phyloP scores from a whole-genome alignment of 202 grass and related monocot species.

The Digitaria exilis region DNA sequence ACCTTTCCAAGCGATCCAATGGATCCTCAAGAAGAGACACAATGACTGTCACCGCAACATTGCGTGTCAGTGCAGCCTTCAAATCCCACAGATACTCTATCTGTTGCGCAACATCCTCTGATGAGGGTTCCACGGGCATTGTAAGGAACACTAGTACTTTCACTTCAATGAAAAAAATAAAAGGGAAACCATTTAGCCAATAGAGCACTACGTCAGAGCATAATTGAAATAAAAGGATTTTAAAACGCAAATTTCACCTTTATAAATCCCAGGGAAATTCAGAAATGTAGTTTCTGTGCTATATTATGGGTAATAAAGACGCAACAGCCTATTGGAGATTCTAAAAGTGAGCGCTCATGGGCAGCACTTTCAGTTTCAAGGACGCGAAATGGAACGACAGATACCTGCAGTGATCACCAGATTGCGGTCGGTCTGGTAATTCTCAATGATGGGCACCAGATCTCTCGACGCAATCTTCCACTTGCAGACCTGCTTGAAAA shows the following conservation, averaged over 20 bases:
- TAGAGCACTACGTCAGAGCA: not conserved
- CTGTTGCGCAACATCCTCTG: slow-evolving; percentile 75
- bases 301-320: not conserved
- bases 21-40: slow-evolving; percentile 94
- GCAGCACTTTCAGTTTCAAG: not conserved
- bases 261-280: not conserved
- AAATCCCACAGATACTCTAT: slow-evolving; percentile 95
- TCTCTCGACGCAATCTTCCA: slow-evolving; percentile 88
- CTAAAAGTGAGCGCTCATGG: not conserved
- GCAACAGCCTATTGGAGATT: not conserved
- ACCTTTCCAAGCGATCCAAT: slow-evolving; percentile 86
- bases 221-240: slow-evolving; percentile 11
- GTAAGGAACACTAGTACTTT: slow-evolving; percentile 98
- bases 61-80: slow-evolving; percentile 69
- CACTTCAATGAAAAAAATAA: slow-evolving; percentile 52
- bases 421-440: slow-evolving; percentile 78
- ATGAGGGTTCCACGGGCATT: slow-evolving; percentile 80
- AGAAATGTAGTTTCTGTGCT: not conserved
- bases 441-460: slow-evolving; percentile 90
- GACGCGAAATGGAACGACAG: slow-evolving; percentile 15
- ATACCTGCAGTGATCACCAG: slow-evolving; percentile 76
- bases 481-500: slow-evolving; percentile 98
- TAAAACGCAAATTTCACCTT: too few species aligned
- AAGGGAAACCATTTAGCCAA: slow-evolving; percentile 5
- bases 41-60: slow-evolving; percentile 72